Evolutionary conservation across 1,284 basidiomycete genomes (phyloP), one percentile per base, ranked within the genome.

Genomic region (Testicularia cyperi): DNA sequence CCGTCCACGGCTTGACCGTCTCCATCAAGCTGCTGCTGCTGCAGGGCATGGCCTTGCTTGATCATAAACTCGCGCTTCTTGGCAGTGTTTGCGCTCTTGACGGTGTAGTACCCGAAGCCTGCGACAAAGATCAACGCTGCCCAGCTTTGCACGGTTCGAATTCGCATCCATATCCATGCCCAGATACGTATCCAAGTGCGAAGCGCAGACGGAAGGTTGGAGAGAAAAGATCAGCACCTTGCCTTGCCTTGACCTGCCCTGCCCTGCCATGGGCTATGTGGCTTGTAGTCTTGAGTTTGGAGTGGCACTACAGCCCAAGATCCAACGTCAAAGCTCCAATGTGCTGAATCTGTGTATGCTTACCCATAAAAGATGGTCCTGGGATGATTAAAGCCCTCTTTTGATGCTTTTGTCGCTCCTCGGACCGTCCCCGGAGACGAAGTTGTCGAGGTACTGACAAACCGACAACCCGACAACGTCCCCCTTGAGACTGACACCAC

Each of bases 51-150:
- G 5, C 53, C 60, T 23, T 57, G 60, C 32, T 35, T 44, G 42
- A 63, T 53, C 60, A 63, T 63, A n/a, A 56, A 57, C 2, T 57
- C 44, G 15, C 40, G 44, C 48, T 63, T 63, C 47, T 64, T 64
- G 36, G 47, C 49, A 9, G 61, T 55, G 42, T 64, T 64, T 43
- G 42, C 51, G 28, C 44, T 40, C 36, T 64, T 64, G 51, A 64
- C 61, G 13, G 38, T 47, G 18, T 48, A 65, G 45, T 65, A 65
- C 22, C 56, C 52, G 38, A 46, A 53, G 29, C 62, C 62, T 1
- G 62, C 56, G 2, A 65, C 29, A 1, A 65, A 39, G 31, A 54
- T 29, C 9, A 65, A 30, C 3, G 22, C 62, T 2, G 57, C 43
- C 62, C 62, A 65, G 13, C 55, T 58, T 30, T 33, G 7, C n/a